Conservation (phyloP, 2,329 filamentous ascomycete genomes). For the Ophiostoma sp. region DNA sequence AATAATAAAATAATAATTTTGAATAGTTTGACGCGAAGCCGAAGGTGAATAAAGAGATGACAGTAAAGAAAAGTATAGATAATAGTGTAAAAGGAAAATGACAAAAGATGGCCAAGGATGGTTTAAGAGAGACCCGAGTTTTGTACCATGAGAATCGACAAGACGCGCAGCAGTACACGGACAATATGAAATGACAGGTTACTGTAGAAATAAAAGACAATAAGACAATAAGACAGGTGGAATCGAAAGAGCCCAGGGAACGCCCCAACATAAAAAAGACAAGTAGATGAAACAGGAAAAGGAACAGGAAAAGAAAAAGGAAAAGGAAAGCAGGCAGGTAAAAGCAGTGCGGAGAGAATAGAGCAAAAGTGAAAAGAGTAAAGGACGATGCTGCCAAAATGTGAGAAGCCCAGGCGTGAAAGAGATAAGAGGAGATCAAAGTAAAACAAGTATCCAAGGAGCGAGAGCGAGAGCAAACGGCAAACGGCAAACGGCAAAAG, state of each 20-base stretch:
- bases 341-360: not conserved
- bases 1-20: constrained; percentile 7
- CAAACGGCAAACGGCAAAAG: constrained; percentile 1
- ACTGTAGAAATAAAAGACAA: not conserved
- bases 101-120: not conserved
- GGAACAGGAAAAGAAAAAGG: not conserved
- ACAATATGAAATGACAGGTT: constrained; percentile 3
- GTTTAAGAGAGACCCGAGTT: not conserved
- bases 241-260: constrained; percentile 15
- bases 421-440: not conserved
- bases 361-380: not conserved
- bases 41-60: constrained; percentile 3
- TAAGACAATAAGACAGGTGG: not conserved
- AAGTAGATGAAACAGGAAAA: not conserved
- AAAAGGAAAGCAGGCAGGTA: not conserved
- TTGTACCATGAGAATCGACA: not conserved
- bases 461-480: not conserved
- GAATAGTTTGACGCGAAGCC: constrained; percentile 6
- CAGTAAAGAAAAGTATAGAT: not conserved
- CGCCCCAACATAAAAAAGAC: constrained; percentile 4
- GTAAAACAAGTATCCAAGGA: not conserved
- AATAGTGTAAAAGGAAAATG: not conserved
- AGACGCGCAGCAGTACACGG: not conserved
- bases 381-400: constrained; percentile 1
- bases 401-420: constrained; percentile 4